A percentile compares a stretch with the other conserved stretches of the same genome.
phyloP scores from a whole-genome alignment of 768 basidiomycete species.

The Lactifluus hygrophoroides region DNA sequence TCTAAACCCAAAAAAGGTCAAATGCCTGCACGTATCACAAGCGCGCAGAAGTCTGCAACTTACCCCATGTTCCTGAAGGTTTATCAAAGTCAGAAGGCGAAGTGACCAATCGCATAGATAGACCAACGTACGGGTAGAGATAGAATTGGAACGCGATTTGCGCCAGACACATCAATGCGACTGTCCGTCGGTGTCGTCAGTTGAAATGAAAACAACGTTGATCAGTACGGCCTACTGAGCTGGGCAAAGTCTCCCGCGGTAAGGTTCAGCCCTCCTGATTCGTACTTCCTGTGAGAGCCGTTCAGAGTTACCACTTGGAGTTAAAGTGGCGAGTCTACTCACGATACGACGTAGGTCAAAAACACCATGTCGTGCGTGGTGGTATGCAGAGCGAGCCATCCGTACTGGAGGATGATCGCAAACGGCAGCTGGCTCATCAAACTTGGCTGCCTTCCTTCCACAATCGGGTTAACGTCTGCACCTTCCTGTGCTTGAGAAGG shows the following conservation, averaged over 20 bases:
- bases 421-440: conserved; percentile 70
- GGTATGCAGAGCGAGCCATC: conserved; percentile 77
- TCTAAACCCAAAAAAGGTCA: conserved; percentile 28
- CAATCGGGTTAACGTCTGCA: conserved; percentile 31
- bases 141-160: conserved; percentile 91
- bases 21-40: neutral
- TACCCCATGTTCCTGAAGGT: conserved; percentile 31
- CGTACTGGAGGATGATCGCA: conserved; percentile 84
- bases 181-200: conserved; percentile 34
- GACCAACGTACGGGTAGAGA: conserved; percentile 67
- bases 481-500: conserved; percentile 33
- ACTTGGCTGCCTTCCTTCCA: conserved; percentile 50
- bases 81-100: neutral
- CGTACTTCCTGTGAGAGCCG: conserved; percentile 49
- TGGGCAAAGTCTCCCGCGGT: conserved; percentile 89
- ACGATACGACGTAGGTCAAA: conserved; percentile 87
- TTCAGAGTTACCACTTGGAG: neutral
- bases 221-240: conserved; percentile 48
- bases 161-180: conserved; percentile 88
- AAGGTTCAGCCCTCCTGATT: conserved; percentile 82
- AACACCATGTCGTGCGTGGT: conserved; percentile 90
- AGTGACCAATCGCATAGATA: neutral
- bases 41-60: neutral
- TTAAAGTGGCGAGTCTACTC: conserved; percentile 28
- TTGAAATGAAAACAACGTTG: conserved; percentile 1